These are phyloP conservation scores for Beauveria pseudobassiana DNA, from an alignment of 2,329 filamentous ascomycete species.

Conservation along the genomic window DNA sequence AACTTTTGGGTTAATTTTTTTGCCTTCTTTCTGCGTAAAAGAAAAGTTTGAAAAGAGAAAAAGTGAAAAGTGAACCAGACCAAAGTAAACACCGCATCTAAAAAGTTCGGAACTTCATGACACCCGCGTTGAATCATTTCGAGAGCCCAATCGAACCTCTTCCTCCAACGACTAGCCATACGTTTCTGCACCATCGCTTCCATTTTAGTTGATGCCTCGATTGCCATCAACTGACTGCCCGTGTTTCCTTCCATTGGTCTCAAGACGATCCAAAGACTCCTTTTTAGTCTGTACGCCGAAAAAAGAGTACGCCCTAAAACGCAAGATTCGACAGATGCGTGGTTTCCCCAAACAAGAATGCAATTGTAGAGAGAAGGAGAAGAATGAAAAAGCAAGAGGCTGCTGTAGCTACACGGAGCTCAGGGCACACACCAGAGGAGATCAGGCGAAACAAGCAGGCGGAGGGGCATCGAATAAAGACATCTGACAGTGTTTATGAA, in stretches of 20 bases:
- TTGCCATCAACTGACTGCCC: not conserved
- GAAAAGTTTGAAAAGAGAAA: constrained; percentile 14
- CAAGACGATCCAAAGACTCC: constrained; percentile 5
- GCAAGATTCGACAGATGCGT: constrained; percentile 5
- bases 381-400: not conserved
- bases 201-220: not conserved
- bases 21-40: constrained; percentile 9
- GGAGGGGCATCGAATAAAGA: constrained; percentile 12
- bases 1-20: constrained; percentile 6
- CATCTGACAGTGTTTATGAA: constrained; percentile 35
- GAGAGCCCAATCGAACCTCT: not conserved
- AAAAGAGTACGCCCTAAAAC: constrained; percentile 1
- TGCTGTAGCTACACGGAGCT: constrained; percentile 10
- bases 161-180: constrained; percentile 1
- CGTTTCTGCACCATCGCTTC: not conserved
- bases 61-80: constrained; percentile 12
- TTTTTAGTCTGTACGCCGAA: constrained; percentile 8
- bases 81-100: constrained; percentile 11
- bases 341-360: constrained; percentile 20
- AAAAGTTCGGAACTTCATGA: constrained; percentile 11
- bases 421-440: constrained; percentile 15
- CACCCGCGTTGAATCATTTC: not conserved
- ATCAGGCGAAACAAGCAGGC: constrained; percentile 13
- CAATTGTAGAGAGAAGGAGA: constrained; percentile 23
- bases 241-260: not conserved